Conservation (phyloP, 805 yeast genomes). For the Sugiyamaella qingdaonensis region DNA sequence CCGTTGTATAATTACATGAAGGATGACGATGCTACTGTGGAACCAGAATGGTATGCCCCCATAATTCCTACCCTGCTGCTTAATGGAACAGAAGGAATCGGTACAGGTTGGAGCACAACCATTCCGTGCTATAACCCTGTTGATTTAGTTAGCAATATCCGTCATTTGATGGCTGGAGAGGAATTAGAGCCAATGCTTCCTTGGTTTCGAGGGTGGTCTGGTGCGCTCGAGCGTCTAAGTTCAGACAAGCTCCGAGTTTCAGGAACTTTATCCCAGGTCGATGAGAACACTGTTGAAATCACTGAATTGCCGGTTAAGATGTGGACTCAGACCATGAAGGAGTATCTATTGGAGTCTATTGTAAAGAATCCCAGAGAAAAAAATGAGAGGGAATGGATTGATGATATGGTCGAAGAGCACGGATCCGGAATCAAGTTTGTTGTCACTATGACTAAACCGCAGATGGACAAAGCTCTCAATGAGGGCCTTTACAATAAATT, state of each 20-base stretch:
- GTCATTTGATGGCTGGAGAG: conserved; percentile 67
- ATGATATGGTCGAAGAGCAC: conserved; percentile 93
- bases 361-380: conserved; percentile 63
- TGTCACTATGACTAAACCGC: conserved; percentile 67
- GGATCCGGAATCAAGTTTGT: conserved; percentile 75
- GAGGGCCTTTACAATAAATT: conserved; percentile 83
- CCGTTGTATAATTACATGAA: conserved; percentile 73
- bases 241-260: conserved; percentile 68
- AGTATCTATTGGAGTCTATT: conserved; percentile 58
- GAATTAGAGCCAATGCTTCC: conserved; percentile 73
- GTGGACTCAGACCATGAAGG: conserved; percentile 92
- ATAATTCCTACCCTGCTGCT: conserved; percentile 92
- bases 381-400: conserved; percentile 62
- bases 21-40: conserved; percentile 91
- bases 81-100: conserved; percentile 97
- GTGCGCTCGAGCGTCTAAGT: conserved; percentile 57
- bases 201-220: conserved; percentile 96
- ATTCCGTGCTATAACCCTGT: conserved; percentile 87
- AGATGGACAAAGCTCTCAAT: conserved; percentile 72
- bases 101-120: conserved; percentile 97
- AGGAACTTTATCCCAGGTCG: conserved; percentile 79
- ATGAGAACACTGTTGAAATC: conserved; percentile 75
- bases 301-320: conserved; percentile 88
- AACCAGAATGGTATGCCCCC: conserved; percentile 94
- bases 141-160: conserved; percentile 73